Conservation (phyloP, 768 basidiomycete species). For the Macrolepiota dolichaula region DNA sequence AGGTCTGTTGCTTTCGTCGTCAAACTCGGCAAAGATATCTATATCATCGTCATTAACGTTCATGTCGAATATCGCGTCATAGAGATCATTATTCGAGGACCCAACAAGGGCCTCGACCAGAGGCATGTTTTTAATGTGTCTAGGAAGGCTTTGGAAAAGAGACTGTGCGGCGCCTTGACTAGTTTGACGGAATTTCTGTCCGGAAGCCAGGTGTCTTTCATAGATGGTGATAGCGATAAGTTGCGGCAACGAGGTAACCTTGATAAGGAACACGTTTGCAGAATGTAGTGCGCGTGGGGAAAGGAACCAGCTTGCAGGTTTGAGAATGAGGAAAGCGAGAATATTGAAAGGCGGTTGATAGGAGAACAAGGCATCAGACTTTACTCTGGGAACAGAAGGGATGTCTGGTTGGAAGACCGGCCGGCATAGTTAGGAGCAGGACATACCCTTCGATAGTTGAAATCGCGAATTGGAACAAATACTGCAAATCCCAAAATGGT, state of each 20-base stretch:
- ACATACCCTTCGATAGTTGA: slow-evolving; percentile 82
- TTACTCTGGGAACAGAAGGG: slow-evolving; percentile 51
- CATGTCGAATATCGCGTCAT: slow-evolving; percentile 78
- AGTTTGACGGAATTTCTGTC: slow-evolving; percentile 46
- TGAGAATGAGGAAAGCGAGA: slow-evolving; percentile 74
- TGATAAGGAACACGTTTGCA: slow-evolving; percentile 83
- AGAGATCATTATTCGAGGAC: slow-evolving; percentile 59
- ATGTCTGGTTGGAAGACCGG: background rate
- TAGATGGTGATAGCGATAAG: slow-evolving; percentile 75
- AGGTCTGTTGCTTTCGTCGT: slow-evolving; percentile 39
- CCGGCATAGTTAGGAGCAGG: background rate
- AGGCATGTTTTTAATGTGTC: slow-evolving; percentile 70
- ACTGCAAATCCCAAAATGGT: slow-evolving; percentile 47
- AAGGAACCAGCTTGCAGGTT: slow-evolving; percentile 73
- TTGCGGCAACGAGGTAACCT: slow-evolving; percentile 77
- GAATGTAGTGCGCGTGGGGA: slow-evolving; percentile 79
- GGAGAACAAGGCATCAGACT: slow-evolving; percentile 85
- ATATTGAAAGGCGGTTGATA: slow-evolving; percentile 92
- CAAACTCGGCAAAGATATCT: slow-evolving; percentile 49
- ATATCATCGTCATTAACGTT: slow-evolving; percentile 43
- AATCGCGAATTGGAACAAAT: slow-evolving; percentile 84
- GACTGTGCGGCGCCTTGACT: slow-evolving; percentile 50
- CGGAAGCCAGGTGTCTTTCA: slow-evolving; percentile 65
- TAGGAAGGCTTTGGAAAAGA: slow-evolving; percentile 63
- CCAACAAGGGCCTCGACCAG: slow-evolving; percentile 77